phyloP scores from a whole-genome alignment of 768 basidiomycete species.

The Tylopilus plumbeoviolaceoides region DNA sequence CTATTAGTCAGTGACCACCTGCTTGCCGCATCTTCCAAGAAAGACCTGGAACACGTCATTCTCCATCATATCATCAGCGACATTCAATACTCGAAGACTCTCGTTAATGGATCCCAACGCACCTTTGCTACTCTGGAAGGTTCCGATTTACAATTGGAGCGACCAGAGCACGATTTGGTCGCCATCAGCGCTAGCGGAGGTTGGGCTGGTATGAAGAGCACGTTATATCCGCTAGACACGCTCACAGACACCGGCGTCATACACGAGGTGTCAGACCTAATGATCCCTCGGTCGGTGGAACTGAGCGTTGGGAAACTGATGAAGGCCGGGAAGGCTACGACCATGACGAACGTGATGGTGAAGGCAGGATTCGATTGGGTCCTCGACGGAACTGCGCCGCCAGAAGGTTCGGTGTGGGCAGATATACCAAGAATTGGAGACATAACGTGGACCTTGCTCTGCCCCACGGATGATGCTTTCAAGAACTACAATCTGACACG shows the following conservation, averaged over 20 bases:
- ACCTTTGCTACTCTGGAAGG: constrained; percentile 85
- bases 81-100: constrained; percentile 64
- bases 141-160: constrained; percentile 70
- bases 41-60: constrained; percentile 79
- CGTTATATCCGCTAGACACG: constrained; percentile 55
- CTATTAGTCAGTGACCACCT: constrained; percentile 82
- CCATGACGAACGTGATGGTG: constrained; percentile 79
- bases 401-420: constrained; percentile 65
- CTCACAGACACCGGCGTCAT: constrained; percentile 89
- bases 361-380: constrained; percentile 91
- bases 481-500: constrained; percentile 77
- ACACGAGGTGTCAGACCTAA: constrained; percentile 80
- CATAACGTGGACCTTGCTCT: constrained; percentile 82
- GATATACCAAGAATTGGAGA: constrained; percentile 43
- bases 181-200: constrained; percentile 66
- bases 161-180: constrained; percentile 47
- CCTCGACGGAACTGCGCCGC: constrained; percentile 77
- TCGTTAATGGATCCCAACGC: constrained; percentile 62
- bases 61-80: constrained; percentile 81
- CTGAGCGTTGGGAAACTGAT: constrained; percentile 88
- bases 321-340: constrained; percentile 82
- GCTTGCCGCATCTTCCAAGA: constrained; percentile 69
- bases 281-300: constrained; percentile 84
- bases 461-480: constrained; percentile 91
- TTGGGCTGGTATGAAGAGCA: constrained; percentile 66